These are phyloP conservation scores for Babjeviella inositovora DNA, from an alignment of 805 yeast genomes.

Conservation along the genomic window DNA sequence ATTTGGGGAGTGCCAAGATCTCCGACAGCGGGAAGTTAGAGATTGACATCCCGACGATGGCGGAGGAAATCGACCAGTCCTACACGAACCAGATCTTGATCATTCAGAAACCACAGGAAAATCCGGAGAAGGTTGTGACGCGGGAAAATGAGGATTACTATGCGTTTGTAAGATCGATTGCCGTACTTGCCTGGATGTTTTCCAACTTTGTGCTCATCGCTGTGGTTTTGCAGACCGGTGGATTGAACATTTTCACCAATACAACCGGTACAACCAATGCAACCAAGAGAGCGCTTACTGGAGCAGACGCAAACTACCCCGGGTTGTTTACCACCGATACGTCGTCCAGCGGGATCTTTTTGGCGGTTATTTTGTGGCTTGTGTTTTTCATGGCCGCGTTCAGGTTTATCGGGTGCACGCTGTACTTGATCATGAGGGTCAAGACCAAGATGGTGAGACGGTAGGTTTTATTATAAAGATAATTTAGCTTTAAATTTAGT, in stretches of 20 bases:
- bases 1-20: slow-evolving; percentile 36
- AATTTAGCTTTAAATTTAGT: no score
- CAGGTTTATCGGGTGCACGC: slow-evolving; percentile 34
- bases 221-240: slow-evolving; percentile 24
- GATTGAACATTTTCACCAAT: no score
- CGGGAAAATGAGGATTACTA: slow-evolving; percentile 24
- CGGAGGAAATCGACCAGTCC: slow-evolving; percentile 36
- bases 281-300: slow-evolving; percentile 14
- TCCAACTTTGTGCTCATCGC: slow-evolving; percentile 23
- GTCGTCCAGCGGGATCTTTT: slow-evolving; percentile 21
- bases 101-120: slow-evolving; percentile 26
- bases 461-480: no score
- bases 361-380: slow-evolving; percentile 41
- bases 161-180: slow-evolving; percentile 26
- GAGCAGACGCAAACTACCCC: slow-evolving; percentile 13
- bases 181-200: slow-evolving; percentile 27
- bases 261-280: slow-evolving; percentile 6
- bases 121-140: slow-evolving; percentile 5
- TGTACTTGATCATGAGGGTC: slow-evolving; percentile 32
- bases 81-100: slow-evolving; percentile 33
- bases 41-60: slow-evolving; percentile 30
- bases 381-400: slow-evolving; percentile 46
- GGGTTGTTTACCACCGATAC: no score
- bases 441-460: no score
- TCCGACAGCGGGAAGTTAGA: slow-evolving; percentile 39